These are phyloP conservation scores for Iris pallida DNA, from an alignment of 116 monocot genomes.

Conservation along the genomic window DNA sequence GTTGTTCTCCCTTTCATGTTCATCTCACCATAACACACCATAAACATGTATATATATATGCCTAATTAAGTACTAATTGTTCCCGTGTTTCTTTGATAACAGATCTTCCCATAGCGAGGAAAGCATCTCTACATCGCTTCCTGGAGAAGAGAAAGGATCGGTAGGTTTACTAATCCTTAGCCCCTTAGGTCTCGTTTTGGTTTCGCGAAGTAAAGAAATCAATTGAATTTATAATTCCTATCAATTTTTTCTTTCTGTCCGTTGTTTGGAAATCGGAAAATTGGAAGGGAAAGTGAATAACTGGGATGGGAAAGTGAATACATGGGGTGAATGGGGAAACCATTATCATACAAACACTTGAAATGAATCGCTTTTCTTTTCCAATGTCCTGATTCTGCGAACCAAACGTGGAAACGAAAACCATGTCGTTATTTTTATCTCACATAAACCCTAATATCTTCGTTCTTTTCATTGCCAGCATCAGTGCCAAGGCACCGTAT, in stretches of 20 bases:
- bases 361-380: too few species aligned
- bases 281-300: too few species aligned
- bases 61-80: neutral
- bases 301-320: too few species aligned
- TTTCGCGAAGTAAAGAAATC: too few species aligned
- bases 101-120: conserved; percentile 51
- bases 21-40: neutral
- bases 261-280: too few species aligned
- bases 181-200: too few species aligned
- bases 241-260: neutral
- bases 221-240: neutral
- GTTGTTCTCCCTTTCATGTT: neutral
- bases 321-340: too few species aligned
- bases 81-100: conserved; percentile 6
- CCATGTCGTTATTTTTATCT: neutral
- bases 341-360: too few species aligned
- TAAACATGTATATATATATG: neutral
- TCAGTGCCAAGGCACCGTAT: conserved; percentile 38
- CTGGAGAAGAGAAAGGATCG: conserved; percentile 61
- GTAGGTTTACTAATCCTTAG: conserved; percentile 10
- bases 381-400: too few species aligned
- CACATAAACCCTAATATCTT: neutral
- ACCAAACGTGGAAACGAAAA: too few species aligned
- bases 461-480: conserved; percentile 10
- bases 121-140: conserved; percentile 48